Conservation (phyloP, 306 rosid species). For the Cicer pinnatifidum region DNA sequence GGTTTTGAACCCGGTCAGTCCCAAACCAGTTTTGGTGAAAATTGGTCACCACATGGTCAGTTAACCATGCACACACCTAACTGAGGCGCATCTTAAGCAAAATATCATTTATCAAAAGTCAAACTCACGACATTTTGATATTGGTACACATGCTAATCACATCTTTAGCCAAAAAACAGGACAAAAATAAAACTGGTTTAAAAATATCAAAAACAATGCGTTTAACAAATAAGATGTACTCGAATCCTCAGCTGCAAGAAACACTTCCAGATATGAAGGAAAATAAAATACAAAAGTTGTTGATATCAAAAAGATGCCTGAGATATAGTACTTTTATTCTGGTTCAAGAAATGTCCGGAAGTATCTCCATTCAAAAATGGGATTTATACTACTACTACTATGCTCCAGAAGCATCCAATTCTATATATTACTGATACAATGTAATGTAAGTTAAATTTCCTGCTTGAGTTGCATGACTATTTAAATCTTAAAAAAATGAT, state of each 20-base stretch:
- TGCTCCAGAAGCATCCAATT: slow-evolving; percentile 46
- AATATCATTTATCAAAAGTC: background rate
- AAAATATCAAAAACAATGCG: background rate
- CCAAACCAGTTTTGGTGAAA: too few species aligned
- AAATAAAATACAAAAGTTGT: slow-evolving; percentile 43
- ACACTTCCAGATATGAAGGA: background rate
- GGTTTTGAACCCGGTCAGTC: too few species aligned
- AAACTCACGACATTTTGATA: background rate
- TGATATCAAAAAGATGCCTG: slow-evolving; percentile 21
- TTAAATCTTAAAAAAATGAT: slow-evolving; percentile 44
- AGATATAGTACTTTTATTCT: slow-evolving; percentile 40
- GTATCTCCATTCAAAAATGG: slow-evolving; percentile 48
- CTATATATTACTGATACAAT: slow-evolving; percentile 48
- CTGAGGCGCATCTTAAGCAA: too few species aligned
- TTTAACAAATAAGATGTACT: background rate
- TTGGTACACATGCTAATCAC: background rate
- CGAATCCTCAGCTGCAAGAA: slow-evolving; percentile 14
- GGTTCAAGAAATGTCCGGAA: slow-evolving; percentile 38
- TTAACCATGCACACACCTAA: too few species aligned
- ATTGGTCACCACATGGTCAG: too few species aligned
- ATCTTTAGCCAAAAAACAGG: background rate
- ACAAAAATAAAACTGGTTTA: background rate
- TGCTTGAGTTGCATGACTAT: slow-evolving; percentile 46
- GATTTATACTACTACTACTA: slow-evolving; percentile 36
- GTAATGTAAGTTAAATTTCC: slow-evolving; percentile 39